A percentile compares a stretch with the other conserved stretches of the same genome.
Conservation (phyloP, 305 asterid species). For the Fraxinus sp. region DNA sequence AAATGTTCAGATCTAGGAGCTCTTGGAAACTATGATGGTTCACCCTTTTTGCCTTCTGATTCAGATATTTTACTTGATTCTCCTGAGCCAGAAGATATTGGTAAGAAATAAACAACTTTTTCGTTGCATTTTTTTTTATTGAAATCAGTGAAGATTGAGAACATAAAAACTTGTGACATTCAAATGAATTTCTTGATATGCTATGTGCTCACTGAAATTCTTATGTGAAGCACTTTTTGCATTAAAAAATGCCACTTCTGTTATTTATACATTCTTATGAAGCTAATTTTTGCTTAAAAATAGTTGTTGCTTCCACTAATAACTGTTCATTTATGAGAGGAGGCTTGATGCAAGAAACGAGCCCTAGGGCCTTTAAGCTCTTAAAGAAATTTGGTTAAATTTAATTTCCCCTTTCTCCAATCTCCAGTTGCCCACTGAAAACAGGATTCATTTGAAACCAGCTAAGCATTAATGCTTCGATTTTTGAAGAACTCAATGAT, state of each 20-base stretch:
- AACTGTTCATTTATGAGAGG: neutral
- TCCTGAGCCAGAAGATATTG: constrained; percentile 87
- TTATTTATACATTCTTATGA: neutral
- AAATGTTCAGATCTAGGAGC: constrained; percentile 77
- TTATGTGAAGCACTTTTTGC: neutral
- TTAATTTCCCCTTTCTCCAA: neutral
- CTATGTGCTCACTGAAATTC: neutral
- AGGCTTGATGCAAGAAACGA: neutral
- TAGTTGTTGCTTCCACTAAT: neutral
- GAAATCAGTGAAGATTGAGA: neutral
- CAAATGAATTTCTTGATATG: neutral
- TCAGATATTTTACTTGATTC: constrained; percentile 91
- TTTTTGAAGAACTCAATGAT: neutral
- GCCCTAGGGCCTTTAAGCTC: neutral
- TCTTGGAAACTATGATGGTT: constrained; percentile 90
- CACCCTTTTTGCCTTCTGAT: constrained; percentile 90
- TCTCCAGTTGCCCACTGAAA: neutral
- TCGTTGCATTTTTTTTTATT: constrained; percentile 16
- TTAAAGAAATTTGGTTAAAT: neutral
- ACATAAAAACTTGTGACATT: neutral
- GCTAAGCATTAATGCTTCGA: neutral
- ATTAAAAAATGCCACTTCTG: neutral
- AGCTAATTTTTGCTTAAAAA: neutral
- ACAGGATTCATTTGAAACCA: neutral
- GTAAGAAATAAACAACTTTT: constrained; percentile 36